phyloP scores from a whole-genome alignment of 371 early-diverging fungal species.

The Cokeromyces recurvatus region DNA sequence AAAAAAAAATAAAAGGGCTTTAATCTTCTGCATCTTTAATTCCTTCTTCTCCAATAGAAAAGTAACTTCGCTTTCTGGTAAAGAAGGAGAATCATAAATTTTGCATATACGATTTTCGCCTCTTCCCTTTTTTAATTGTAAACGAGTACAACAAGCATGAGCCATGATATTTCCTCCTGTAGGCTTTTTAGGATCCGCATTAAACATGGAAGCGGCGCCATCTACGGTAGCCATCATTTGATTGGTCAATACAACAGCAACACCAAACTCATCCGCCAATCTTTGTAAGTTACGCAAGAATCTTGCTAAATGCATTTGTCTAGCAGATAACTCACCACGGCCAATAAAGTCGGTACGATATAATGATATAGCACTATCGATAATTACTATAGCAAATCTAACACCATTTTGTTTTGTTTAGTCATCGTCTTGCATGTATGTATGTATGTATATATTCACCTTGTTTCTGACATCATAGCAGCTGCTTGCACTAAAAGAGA shows the following conservation, averaged over 20 bases:
- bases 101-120: conserved; percentile 83
- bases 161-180: conserved; percentile 99
- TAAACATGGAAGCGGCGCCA: conserved; percentile 86
- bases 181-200: conserved; percentile 95
- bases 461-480: conserved; percentile 95
- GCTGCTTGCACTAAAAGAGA: conserved; percentile 90
- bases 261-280: conserved; percentile 87
- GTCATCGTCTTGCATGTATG: neutral
- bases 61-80: conserved; percentile 75
- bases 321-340: conserved; percentile 95
- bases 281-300: conserved; percentile 90
- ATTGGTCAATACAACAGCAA: conserved; percentile 86
- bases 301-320: conserved; percentile 96
- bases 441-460: conserved; percentile 7
- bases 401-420: neutral
- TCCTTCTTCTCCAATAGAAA: conserved; percentile 68
- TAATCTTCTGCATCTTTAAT: conserved; percentile 58
- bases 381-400: conserved; percentile 87
- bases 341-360: conserved; percentile 99
- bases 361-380: conserved; percentile 96
- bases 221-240: conserved; percentile 99
- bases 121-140: conserved; percentile 82
- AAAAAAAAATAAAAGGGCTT: neutral
- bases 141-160: conserved; percentile 78
- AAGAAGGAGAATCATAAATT: conserved; percentile 87